Conservation (phyloP, 352 stramenopile genomes). For the Phytophthora agathidicida region DNA sequence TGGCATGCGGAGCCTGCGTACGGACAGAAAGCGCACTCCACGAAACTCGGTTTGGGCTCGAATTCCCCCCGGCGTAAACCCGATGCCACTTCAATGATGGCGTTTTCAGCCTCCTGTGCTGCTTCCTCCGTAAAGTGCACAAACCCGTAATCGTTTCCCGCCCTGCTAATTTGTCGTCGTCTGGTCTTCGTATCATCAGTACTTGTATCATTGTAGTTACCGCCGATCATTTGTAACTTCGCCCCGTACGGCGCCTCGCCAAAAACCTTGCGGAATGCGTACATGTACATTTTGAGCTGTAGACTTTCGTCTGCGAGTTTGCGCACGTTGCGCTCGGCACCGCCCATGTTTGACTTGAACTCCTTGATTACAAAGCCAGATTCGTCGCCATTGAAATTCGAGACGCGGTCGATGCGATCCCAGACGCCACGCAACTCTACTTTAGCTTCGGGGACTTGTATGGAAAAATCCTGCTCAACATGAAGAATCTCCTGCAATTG, state of each 20-base stretch:
- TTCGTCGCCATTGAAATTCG: not conserved
- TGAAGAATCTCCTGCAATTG: slow-evolving; percentile 42
- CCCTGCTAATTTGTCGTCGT: slow-evolving; percentile 12
- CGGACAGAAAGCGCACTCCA: slow-evolving; percentile 75
- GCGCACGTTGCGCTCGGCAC: slow-evolving; percentile 51
- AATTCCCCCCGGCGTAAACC: slow-evolving; percentile 61
- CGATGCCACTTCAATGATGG: slow-evolving; percentile 40
- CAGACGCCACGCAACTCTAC: slow-evolving; percentile 72
- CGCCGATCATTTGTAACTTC: slow-evolving; percentile 65
- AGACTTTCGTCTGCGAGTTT: slow-evolving; percentile 69
- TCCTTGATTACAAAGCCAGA: slow-evolving; percentile 65
- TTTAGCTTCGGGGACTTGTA: slow-evolving; percentile 49
- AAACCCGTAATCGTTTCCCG: slow-evolving; percentile 36
- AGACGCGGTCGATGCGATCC: slow-evolving; percentile 71
- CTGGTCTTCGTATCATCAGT: slow-evolving; percentile 4
- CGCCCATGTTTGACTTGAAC: slow-evolving; percentile 85
- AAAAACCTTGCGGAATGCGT: slow-evolving; percentile 68
- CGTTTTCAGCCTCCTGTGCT: slow-evolving; percentile 39
- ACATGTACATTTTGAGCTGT: slow-evolving; percentile 86
- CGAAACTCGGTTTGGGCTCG: slow-evolving; percentile 54
- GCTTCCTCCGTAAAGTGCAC: slow-evolving; percentile 42
- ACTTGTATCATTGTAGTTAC: slow-evolving; percentile 15
- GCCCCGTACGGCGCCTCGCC: slow-evolving; percentile 58
- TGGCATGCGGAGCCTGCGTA: slow-evolving; percentile 68
- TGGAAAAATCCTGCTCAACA: slow-evolving; percentile 72